Base-by-base conservation (phyloP, 805 yeast genomes). In the Sugiyamaella boreocaroliniensis region DNA sequence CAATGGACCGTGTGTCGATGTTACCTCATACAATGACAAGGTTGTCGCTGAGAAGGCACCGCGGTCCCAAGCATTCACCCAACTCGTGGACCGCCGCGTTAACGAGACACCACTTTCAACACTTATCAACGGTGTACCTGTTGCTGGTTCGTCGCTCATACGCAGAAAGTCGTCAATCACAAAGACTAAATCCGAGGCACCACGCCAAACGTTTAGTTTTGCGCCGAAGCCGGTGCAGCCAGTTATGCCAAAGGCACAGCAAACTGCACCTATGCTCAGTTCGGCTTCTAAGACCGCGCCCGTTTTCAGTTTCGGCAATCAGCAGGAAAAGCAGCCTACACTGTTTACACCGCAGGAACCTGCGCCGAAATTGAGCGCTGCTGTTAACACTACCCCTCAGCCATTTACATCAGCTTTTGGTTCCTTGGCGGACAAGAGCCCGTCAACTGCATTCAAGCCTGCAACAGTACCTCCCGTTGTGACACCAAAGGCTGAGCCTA, bases 31-130 rank as follows among this genome's bases (percentile, higher is more conserved):
- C 43, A 65, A 70, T 11, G 70, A 72, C 43, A 1, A 73, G 65
- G 55, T 60, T 57, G 50, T 56, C 67, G 12, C 64, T 67, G 15
- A 76, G 68, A 56, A 71, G 40, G 68, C 71, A 47, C 75, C 78
- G 2, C 68, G 76, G 55, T 72, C 71, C 50, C 82, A 79, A 53
- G 74, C 78, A 0, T 78, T 69, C 57, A 71, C 82, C 2, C 47
- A 51, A 8, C 65, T 68, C 20, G 70, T 81, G 2, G 77, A 81
- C 58, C 60, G n/a, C 14, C 40, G 32, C 11, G 14, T 45, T 15
- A n/a, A n/a, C 4, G 22, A 5, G 37, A 14, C n/a, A 11, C 4
- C n/a, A 11, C n/a, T 32, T 14, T 32, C 37, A 14, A 32, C 37
- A 10, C 37, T 32, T 14, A 32, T 32, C 37, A 32, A 32, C n/a